Conservation (phyloP, 2,329 filamentous ascomycete genomes). For the Chaetomium sp. region DNA sequence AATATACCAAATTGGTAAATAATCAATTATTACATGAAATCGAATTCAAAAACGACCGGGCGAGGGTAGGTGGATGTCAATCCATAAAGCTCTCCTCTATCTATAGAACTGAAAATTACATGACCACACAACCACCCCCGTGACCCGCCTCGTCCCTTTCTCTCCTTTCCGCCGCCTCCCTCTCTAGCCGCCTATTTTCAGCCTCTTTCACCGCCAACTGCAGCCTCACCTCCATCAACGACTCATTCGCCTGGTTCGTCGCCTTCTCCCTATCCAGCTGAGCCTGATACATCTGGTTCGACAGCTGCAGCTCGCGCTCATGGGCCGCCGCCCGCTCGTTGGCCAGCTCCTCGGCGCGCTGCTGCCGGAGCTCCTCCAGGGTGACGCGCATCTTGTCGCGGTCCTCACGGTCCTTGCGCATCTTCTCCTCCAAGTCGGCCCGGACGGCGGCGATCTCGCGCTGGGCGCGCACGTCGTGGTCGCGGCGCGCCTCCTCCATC, state of each 20-base stretch:
- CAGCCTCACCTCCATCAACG: not conserved
- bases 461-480: not conserved
- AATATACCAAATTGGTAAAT: too few relatives aligned
- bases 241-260: not conserved
- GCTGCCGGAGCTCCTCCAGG: not conserved
- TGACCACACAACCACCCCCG: not conserved
- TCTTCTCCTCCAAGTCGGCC: not conserved
- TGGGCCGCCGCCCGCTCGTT: not conserved
- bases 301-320: not conserved
- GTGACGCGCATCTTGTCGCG: not conserved
- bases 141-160: not conserved
- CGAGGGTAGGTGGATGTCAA: too few relatives aligned
- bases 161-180: not conserved
- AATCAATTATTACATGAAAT: too few relatives aligned
- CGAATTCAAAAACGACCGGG: too few relatives aligned
- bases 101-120: not conserved
- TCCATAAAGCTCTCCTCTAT: too few relatives aligned
- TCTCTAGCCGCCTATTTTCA: not conserved
- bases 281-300: not conserved
- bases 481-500: not conserved
- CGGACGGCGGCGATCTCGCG: not conserved
- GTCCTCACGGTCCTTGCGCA: not conserved
- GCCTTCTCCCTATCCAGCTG: not conserved
- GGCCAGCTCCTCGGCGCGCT: not conserved
- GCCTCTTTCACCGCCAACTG: not conserved